phyloP scores from a whole-genome alignment of 1,284 basidiomycete genomes.

The Trichosporon sp. region DNA sequence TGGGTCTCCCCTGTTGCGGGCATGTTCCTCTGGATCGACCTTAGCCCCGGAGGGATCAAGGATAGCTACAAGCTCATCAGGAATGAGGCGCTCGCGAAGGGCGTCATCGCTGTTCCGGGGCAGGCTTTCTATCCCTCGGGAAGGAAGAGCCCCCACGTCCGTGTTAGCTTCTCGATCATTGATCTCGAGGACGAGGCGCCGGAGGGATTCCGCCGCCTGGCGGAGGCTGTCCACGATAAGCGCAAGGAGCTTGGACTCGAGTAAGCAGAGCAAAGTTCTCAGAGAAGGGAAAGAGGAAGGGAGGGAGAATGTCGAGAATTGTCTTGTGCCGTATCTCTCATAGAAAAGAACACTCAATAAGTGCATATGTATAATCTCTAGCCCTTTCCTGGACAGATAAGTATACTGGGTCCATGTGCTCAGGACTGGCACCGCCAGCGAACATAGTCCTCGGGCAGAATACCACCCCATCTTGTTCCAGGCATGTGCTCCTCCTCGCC shows the following conservation, averaged over 20 bases:
- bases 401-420: no score
- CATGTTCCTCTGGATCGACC: constrained; percentile 77
- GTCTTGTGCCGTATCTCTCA: neutral
- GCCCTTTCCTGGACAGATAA: no score
- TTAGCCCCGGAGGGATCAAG: constrained; percentile 36
- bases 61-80: constrained; percentile 75
- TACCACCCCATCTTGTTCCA: constrained; percentile 38
- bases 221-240: constrained; percentile 55
- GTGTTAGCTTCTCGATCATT: constrained; percentile 73
- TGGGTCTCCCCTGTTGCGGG: constrained; percentile 84
- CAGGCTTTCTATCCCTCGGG: constrained; percentile 65
- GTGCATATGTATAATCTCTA: no score
- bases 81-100: constrained; percentile 68
- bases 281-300: neutral
- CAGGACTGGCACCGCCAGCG: constrained; percentile 23
- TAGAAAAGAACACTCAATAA: neutral
- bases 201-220: constrained; percentile 65
- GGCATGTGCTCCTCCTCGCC: constrained; percentile 18
- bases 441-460: constrained; percentile 38
- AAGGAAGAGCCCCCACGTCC: constrained; percentile 63
- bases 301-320: no score
- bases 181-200: constrained; percentile 62
- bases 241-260: constrained; percentile 20
- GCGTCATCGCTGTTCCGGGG: constrained; percentile 84
- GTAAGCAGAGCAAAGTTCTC: no score